phyloP scores from a whole-genome alignment of 2,329 filamentous ascomycete species.

The Trichophyton equinum region DNA sequence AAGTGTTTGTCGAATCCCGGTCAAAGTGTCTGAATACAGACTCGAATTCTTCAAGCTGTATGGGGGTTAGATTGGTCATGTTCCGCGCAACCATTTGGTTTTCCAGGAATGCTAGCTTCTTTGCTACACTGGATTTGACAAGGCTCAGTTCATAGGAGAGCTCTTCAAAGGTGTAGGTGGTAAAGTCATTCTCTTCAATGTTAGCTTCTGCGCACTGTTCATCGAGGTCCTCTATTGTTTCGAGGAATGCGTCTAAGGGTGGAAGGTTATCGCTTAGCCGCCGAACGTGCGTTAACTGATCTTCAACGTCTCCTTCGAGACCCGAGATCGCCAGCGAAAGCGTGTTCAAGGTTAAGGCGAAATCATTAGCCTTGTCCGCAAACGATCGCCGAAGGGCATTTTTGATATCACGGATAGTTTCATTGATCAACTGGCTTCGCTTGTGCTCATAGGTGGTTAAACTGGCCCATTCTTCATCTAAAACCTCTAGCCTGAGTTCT shows the following conservation, averaged over 20 bases:
- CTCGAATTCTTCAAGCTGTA: slow-evolving; percentile 97
- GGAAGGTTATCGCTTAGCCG: slow-evolving; percentile 73
- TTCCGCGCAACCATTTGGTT: slow-evolving; percentile 97
- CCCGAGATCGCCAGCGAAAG: slow-evolving; percentile 90
- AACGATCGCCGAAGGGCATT: slow-evolving; percentile 85
- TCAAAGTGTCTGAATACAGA: slow-evolving; percentile 98
- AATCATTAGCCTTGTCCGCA: slow-evolving; percentile 96
- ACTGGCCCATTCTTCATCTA: slow-evolving; percentile 70
- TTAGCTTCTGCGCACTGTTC: slow-evolving; percentile 89
- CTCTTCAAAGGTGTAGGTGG: slow-evolving; percentile 98
- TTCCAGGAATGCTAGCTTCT: slow-evolving; percentile 92
- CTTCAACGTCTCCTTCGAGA: slow-evolving; percentile 93
- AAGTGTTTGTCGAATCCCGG: slow-evolving; percentile 75
- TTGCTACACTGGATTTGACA: slow-evolving; percentile 82
- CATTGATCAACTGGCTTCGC: slow-evolving; percentile 88
- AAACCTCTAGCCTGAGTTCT: slow-evolving; percentile 66
- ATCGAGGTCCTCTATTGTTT: slow-evolving; percentile 74
- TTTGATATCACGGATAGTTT: slow-evolving; percentile 97
- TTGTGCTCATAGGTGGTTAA: slow-evolving; percentile 75
- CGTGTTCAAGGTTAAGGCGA: slow-evolving; percentile 87
- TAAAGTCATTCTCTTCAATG: slow-evolving; percentile 98
- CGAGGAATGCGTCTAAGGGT: slow-evolving; percentile 81
- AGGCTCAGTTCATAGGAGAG: slow-evolving; percentile 84
- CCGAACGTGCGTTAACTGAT: slow-evolving; percentile 78
- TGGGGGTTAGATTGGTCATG: slow-evolving; percentile 98